Conservation (phyloP, 768 basidiomycete species). For the Amanita jacksonii region DNA sequence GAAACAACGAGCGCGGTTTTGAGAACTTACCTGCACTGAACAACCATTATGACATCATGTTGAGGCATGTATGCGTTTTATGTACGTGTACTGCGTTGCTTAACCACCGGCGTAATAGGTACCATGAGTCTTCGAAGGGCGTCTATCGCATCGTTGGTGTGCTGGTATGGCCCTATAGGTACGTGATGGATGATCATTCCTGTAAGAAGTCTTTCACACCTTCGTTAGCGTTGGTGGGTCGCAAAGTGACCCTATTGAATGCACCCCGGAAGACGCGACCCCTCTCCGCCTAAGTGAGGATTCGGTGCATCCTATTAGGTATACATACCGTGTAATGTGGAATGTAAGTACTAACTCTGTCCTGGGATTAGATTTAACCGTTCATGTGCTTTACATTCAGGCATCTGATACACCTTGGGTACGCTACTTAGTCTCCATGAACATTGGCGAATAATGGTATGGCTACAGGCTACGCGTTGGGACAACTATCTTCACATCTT, state of each 20-base stretch:
- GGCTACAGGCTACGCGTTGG: constrained; percentile 82
- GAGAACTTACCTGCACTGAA: constrained; percentile 63
- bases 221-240: constrained; percentile 49
- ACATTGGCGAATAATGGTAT: constrained; percentile 1
- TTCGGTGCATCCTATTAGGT: constrained; percentile 54
- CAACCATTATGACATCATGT: constrained; percentile 87
- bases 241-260: constrained; percentile 42
- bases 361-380: constrained; percentile 1
- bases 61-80: constrained; percentile 38
- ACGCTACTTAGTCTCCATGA: constrained; percentile 6
- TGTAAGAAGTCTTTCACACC: background rate
- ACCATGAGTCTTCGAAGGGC: constrained; percentile 62
- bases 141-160: constrained; percentile 89
- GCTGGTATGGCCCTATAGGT: constrained; percentile 65
- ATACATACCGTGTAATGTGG: constrained; percentile 87
- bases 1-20: constrained; percentile 52
- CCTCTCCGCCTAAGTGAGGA: constrained; percentile 58
- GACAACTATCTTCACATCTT: constrained; percentile 93
- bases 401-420: constrained; percentile 84
- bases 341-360: constrained; percentile 38
- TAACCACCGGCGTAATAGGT: constrained; percentile 35
- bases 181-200: background rate
- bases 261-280: constrained; percentile 30
- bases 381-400: constrained; percentile 29
- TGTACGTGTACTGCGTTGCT: constrained; percentile 2